phyloP scores from a whole-genome alignment of 2,329 filamentous ascomycete species.

The Paecilomyces dactylethromorphus region DNA sequence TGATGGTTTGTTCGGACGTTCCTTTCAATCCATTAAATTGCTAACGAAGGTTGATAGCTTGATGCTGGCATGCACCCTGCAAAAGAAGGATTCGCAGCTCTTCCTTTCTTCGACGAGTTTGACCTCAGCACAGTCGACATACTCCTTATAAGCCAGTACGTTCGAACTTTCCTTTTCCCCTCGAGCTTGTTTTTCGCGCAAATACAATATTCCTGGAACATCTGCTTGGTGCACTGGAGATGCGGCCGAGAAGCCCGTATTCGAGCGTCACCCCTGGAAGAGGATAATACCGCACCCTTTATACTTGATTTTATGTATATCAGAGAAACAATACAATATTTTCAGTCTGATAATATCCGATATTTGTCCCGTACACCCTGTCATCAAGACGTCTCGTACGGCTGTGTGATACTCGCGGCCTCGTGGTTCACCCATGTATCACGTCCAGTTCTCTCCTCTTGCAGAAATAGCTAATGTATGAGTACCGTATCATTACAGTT shows the following conservation, averaged over 20 bases:
- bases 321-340: conserved; percentile 28
- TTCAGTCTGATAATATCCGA: conserved; percentile 4
- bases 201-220: not conserved
- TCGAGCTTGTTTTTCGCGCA: conserved; percentile 5
- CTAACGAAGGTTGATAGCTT: conserved; percentile 51
- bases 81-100: conserved; percentile 84
- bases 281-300: conserved; percentile 6
- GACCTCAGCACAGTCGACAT: conserved; percentile 96
- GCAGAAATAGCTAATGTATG: conserved; percentile 20
- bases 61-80: conserved; percentile 96
- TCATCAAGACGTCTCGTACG: not conserved
- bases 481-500: conserved; percentile 51
- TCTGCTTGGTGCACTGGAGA: not conserved
- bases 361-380: conserved; percentile 13
- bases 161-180: conserved; percentile 14
- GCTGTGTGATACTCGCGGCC: not conserved
- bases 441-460: not conserved
- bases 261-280: conserved; percentile 3
- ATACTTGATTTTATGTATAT: conserved; percentile 24
- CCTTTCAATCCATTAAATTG: conserved; percentile 1
- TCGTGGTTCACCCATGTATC: conserved; percentile 1
- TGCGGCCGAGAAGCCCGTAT: not conserved
- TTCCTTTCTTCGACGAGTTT: conserved; percentile 98
- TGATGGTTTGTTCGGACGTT: conserved; percentile 66
- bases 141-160: conserved; percentile 98